Evolutionary conservation across 2,329 filamentous ascomycete species (phyloP).

Genomic region (Sporothrix inflata): DNA sequence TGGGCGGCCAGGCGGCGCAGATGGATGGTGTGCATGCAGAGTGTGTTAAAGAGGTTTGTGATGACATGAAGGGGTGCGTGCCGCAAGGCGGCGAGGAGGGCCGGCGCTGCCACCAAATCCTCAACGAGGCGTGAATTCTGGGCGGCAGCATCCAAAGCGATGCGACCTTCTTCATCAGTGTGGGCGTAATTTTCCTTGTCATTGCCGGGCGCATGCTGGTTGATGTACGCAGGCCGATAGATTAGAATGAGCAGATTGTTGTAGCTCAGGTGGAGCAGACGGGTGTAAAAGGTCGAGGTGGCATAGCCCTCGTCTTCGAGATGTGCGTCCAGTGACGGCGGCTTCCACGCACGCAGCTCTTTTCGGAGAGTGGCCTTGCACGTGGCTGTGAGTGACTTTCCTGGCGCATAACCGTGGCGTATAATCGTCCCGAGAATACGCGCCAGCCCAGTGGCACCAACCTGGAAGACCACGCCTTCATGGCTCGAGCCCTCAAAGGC

Average conservation of each 20-base stretch:
- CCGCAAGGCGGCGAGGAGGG: background rate
- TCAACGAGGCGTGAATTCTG: background rate
- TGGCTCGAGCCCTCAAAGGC: background rate
- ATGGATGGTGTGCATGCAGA: slow-evolving; percentile 8
- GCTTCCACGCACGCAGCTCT: background rate
- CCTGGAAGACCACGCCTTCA: background rate
- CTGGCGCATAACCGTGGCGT: background rate
- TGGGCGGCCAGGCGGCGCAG: background rate
- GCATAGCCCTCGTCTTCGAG: background rate
- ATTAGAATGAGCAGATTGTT: background rate
- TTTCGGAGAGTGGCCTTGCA: background rate
- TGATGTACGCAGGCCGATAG: background rate
- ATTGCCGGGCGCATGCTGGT: background rate
- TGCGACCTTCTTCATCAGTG: background rate
- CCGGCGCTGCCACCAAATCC: background rate
- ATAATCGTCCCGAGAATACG: background rate
- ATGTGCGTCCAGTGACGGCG: background rate
- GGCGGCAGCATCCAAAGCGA: background rate
- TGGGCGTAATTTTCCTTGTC: background rate
- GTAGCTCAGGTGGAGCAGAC: background rate
- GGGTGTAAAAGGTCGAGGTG: background rate
- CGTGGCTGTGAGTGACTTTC: background rate
- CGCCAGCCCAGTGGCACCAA: background rate
- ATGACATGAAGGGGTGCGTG: background rate
- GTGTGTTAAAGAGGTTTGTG: background rate